Base-by-base conservation (phyloP, 1,139 yeast genomes). In the Arxiozyma bovina region DNA sequence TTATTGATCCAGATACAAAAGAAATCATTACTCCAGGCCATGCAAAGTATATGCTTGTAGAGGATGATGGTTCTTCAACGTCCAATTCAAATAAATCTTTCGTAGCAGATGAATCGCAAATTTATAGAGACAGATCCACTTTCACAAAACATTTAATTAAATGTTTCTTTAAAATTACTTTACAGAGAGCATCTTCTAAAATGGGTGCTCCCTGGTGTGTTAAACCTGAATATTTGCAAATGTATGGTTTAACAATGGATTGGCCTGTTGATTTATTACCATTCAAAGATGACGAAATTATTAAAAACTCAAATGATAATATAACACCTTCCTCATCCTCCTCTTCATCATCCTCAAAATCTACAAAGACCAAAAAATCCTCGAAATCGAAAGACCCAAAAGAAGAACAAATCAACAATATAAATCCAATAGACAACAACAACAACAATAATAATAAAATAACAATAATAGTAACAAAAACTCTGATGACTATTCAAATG, bases 191-290 rank as follows among this genome's bases (percentile, higher is more conserved):
- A 8, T 88, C 93, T 4, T 79, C 85, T 56, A 87, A 87, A 75
- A 78, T 85, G 48, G 97, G 98, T 1, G 95, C 98, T 2, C 98
- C 99, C 1, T 93, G 98, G 98, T 83, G 93, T 21, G 95, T 93
- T n/a, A 87, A 86, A 67, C 82, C 81, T 41, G 83, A 84, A 61
- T 89, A 81, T 67, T 51, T 69, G 42, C 61, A 65, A 40, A 67
- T 68, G 63, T 69, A 69, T 54, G 87, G 70, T 3, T 55, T 69
- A n/a, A 61, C 65, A 1, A 60, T 64, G 64, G 70, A 64, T 7
- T 69, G 72, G 72, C 72, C 72, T 7, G 51, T 51, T 5, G 66
- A 64, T 5, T 61, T 68, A 59, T 34, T 64, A 42, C 62, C 63
- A 50, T 69, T 59, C 50, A 68, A 65, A 53, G 72, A 66, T 21